Evolutionary conservation across 192 early-diverging fungal genomes (phyloP), one percentile per base, ranked within the genome.

Genomic region (Lobosporangium transversale): DNA sequence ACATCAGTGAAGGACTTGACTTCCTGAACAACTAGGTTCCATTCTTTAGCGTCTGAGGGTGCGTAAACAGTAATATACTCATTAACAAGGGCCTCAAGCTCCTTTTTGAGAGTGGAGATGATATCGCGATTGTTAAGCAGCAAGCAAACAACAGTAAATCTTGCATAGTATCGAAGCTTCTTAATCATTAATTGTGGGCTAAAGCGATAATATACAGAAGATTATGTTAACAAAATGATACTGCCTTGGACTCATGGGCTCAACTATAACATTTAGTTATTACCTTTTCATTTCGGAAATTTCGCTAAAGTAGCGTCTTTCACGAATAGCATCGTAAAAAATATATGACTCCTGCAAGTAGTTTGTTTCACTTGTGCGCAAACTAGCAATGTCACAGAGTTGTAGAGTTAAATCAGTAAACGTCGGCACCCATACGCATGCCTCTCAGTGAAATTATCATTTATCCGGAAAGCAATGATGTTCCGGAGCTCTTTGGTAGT

Each of bases 241-340:
- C n/a, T n/a, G n/a, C n/a, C n/a, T n/a, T n/a, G n/a, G n/a, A n/a
- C n/a, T n/a, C n/a, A n/a, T n/a, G n/a, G n/a, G n/a, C n/a, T n/a
- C n/a, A n/a, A n/a, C n/a, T n/a, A n/a, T n/a, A n/a, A n/a, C n/a
- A n/a, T n/a, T n/a, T n/a, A n/a, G n/a, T n/a, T 26, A 23, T 2
- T 87, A 94, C 94, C 92, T 97, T 81, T 94, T 95, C 14, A 89
- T 86, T 47, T 98, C 96, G 44, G 93, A 81, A n/a, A 97, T 93
- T 73, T 97, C 95, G 53, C 91, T 90, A 73, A 98, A 98, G 78
- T 99, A 99, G 58, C 91, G 88, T 58, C 98, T 88, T 42, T 95
- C 93, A 36, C 91, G 91, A 67, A 98, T 96, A 1, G 97, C 98
- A 56, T 97, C 94, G 75, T 98, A 99, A 81, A 98, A 99, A 29